Conservation (phyloP, 257 asterid genomes). For the Capsicum pubescens region DNA sequence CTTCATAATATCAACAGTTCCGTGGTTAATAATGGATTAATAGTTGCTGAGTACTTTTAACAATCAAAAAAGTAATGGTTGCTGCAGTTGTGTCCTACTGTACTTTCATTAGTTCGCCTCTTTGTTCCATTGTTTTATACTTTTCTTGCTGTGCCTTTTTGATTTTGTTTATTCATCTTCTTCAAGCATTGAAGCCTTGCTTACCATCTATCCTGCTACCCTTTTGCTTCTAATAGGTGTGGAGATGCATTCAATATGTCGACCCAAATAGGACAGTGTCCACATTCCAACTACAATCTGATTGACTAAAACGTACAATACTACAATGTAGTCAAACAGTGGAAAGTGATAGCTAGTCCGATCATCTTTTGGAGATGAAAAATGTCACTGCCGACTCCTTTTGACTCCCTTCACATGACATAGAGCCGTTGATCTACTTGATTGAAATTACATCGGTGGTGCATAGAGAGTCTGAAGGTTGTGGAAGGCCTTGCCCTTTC, state of each 20-base stretch:
- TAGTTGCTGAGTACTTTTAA: not conserved
- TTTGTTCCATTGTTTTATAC: not conserved
- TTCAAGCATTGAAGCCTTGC: not conserved
- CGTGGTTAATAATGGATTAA: not conserved
- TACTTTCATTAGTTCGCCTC: not conserved
- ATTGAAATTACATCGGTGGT: not conserved
- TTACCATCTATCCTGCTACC: not conserved
- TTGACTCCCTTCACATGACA: not conserved
- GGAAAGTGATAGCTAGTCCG: constrained; percentile 8
- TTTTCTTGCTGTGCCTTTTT: not conserved
- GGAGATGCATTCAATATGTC: not conserved
- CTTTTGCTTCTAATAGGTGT: not conserved
- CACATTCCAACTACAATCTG: not conserved
- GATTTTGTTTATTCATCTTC: not conserved
- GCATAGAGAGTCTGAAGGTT: not conserved
- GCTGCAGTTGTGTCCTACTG: not conserved
- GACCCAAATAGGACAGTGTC: not conserved
- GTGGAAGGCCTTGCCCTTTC: not conserved
- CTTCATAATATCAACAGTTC: not conserved
- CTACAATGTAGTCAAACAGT: not conserved
- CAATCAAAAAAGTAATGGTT: not conserved
- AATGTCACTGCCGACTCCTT: not conserved
- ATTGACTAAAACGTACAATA: not conserved
- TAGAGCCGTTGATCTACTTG: not conserved
- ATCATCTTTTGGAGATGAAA: not conserved